Conservation (phyloP, 2,329 filamentous ascomycete species). For the Lasiodiplodia gonubiensis region DNA sequence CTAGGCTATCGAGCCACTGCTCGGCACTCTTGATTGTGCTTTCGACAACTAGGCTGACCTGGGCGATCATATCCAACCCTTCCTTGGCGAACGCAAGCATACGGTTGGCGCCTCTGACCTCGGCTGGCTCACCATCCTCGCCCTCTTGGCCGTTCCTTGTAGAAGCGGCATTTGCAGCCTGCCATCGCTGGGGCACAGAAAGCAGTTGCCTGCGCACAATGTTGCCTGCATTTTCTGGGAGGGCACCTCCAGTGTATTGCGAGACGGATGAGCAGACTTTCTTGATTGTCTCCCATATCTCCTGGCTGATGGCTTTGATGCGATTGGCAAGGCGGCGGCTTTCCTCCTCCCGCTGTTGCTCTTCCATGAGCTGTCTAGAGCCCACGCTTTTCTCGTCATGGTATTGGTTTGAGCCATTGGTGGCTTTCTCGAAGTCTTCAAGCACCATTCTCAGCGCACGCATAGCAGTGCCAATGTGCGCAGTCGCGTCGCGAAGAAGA, state of each 20-base stretch:
- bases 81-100: conserved; percentile 88
- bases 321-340: conserved; percentile 72
- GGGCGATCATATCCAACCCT: conserved; percentile 90
- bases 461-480: conserved; percentile 77
- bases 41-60: conserved; percentile 86
- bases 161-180: conserved; percentile 64
- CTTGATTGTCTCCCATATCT: conserved; percentile 65
- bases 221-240: conserved; percentile 85
- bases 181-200: conserved; percentile 82
- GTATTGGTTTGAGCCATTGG: conserved; percentile 34
- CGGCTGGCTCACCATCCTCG: conserved; percentile 42
- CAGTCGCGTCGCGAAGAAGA: conserved; percentile 81
- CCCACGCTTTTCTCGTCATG: conserved; percentile 33
- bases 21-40: conserved; percentile 90
- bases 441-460: conserved; percentile 74
- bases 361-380: conserved; percentile 27
- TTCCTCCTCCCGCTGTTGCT: conserved; percentile 11
- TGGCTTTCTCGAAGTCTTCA: conserved; percentile 74
- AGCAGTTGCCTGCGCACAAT: conserved; percentile 85
- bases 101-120: conserved; percentile 68
- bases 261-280: conserved; percentile 84
- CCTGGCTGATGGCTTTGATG: conserved; percentile 66
- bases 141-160: conserved; percentile 35
- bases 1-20: conserved; percentile 83
- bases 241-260: conserved; percentile 85